Evolutionary conservation across 2,329 filamentous ascomycete genomes (phyloP).

Genomic region (Alternaria viburni): DNA sequence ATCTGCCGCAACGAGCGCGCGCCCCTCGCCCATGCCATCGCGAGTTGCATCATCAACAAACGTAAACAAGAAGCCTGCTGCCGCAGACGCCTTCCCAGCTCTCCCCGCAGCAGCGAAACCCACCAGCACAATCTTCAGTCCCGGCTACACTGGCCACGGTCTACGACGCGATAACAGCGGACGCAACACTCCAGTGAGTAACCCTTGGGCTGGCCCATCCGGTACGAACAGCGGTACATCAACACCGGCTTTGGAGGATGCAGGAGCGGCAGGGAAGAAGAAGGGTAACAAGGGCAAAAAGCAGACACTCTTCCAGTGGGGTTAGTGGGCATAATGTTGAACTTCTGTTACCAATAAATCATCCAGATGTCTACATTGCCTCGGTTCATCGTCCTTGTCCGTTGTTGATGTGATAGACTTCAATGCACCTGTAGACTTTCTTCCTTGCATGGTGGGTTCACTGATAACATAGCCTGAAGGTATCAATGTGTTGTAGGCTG

Average conservation of each 20-base stretch:
- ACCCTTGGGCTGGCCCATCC: constrained; percentile 49
- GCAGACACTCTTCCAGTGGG: constrained; percentile 59
- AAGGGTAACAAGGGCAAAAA: constrained; percentile 59
- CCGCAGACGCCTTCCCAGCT: constrained; percentile 76
- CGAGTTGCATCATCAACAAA: constrained; percentile 37
- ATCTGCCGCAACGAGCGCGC: constrained; percentile 32
- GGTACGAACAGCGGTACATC: constrained; percentile 34
- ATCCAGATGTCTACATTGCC: background rate
- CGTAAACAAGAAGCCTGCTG: constrained; percentile 31
- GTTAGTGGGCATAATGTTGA: constrained; percentile 28
- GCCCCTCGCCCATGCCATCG: constrained; percentile 48
- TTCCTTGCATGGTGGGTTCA: background rate
- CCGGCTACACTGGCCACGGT: constrained; percentile 56
- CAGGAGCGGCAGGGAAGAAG: constrained; percentile 46
- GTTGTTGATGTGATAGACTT: background rate
- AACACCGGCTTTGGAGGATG: constrained; percentile 32
- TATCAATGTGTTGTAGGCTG: background rate
- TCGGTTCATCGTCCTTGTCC: background rate
- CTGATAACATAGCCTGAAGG: background rate
- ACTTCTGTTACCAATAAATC: background rate
- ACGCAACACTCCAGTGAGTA: constrained; percentile 46
- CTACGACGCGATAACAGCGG: constrained; percentile 52
- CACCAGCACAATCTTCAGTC: constrained; percentile 60
- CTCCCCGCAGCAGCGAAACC: constrained; percentile 79
- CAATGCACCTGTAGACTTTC: background rate